A percentile compares a stretch with the other conserved stretches of the same genome.
These are phyloP conservation scores for Aurinia saxatilis DNA, from an alignment of 345 rosid genomes.

Conservation along the genomic window DNA sequence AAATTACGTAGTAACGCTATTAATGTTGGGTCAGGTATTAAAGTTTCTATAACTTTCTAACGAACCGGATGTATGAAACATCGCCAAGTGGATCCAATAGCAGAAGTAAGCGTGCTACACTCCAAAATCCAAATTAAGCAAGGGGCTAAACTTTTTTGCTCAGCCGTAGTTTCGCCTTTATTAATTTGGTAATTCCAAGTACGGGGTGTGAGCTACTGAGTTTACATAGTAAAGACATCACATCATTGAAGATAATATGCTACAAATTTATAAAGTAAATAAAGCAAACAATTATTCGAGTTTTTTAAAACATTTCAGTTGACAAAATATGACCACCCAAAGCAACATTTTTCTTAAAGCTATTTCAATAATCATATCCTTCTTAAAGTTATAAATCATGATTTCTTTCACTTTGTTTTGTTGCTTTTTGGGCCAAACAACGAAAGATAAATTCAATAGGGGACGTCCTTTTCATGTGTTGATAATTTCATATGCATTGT, in stretches of 20 bases:
- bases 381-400: neutral
- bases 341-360: neutral
- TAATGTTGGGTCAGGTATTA: constrained; percentile 8
- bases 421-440: neutral
- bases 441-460: neutral
- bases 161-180: constrained; percentile 5
- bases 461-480: neutral
- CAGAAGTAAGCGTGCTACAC: neutral
- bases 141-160: neutral
- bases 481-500: neutral
- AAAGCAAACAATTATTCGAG: neutral
- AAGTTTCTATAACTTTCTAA: constrained; percentile 12
- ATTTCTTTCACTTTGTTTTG: neutral
- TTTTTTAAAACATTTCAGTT: neutral
- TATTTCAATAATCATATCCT: neutral
- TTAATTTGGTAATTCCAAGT: neutral
- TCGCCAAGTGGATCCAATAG: constrained; percentile 17
- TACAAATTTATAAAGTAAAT: neutral
- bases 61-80: neutral
- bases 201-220: too few species aligned
- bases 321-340: neutral
- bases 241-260: neutral
- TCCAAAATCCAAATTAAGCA: neutral
- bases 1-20: neutral
- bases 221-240: neutral